Base-by-base conservation (phyloP, 441 rosid species). In the Capsella rubella region DNA sequence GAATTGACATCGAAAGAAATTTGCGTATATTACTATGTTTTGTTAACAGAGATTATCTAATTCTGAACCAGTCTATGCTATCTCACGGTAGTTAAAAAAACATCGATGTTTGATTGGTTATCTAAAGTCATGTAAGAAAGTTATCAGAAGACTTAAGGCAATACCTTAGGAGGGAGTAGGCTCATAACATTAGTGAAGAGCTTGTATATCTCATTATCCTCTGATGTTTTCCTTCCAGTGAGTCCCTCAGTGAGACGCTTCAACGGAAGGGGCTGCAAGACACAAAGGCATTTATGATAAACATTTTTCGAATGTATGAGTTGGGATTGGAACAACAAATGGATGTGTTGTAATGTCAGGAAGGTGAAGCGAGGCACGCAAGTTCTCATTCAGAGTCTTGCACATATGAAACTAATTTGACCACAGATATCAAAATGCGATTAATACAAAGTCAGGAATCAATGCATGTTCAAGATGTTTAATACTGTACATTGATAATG, bases 241-340 rank as follows among this genome's bases (percentile, higher is more conserved):
- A 92, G 86, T 78, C 97, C 98, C 75, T 90, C 98, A 3, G 91
- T 85, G 39, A 95, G 93, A 64, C 62, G 82, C 85, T 86, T 90
- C 85, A 90, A 74, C 21, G 95, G 75, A 55, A 90, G 90, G 82
- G 97, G 97, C 97, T 95, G 90, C 32, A 76, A 74, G 76, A 80
- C 43, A 50, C 49, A 47, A 67, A 72, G 59, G 21, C 47, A 57
- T 52, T 57, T 28, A 58, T n/a, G 18, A 16, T 14, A 31, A 31
- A 64, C 18, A 73, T 28, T 34, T 42, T 29, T 21, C 25, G 25
- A 40, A 29, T 55, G 69, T 34, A 53, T 39, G 5, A 28, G 18
- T 14, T 34, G 63, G 29, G 49, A 39, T 56, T 32, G 52, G 62
- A 32, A 13, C 40, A 32, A 6, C 63, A 45, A 35, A 74, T 45